Evolutionary conservation across 2,329 filamentous ascomycete genomes (phyloP).

Genomic region (Lasiodiplodia gonubiensis): DNA sequence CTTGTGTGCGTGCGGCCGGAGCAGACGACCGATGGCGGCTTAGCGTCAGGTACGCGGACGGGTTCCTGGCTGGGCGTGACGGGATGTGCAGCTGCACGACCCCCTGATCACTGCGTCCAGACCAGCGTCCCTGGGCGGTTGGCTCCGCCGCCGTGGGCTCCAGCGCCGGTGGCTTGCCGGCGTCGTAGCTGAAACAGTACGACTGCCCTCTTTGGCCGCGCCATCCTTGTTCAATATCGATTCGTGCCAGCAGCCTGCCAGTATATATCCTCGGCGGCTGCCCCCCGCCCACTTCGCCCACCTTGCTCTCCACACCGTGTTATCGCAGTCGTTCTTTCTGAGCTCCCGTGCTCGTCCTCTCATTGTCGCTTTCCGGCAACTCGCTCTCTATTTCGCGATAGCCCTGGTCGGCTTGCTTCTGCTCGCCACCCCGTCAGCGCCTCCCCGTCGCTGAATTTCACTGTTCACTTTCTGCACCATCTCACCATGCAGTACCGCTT

Average conservation of each 20-base stretch:
- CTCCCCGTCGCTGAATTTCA: constrained; percentile 30
- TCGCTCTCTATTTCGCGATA: constrained; percentile 41
- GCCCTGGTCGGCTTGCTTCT: constrained; percentile 50
- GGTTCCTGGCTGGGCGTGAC: constrained; percentile 16
- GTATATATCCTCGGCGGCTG: constrained; percentile 26
- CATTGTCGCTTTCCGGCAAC: constrained; percentile 43
- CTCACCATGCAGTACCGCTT: constrained; percentile 42
- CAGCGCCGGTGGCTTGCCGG: constrained; percentile 17
- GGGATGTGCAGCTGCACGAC: constrained; percentile 9
- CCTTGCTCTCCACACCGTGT: constrained; percentile 29
- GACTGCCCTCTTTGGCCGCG: constrained; percentile 19
- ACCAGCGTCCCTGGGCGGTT: constrained; percentile 4
- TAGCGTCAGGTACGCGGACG: constrained; percentile 15
- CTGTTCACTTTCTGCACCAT: constrained; percentile 30
- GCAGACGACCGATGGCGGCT: not conserved
- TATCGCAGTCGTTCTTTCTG: constrained; percentile 43
- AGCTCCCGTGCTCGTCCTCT: constrained; percentile 42
- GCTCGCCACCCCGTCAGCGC: constrained; percentile 2
- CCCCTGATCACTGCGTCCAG: constrained; percentile 20
- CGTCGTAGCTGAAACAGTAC: constrained; percentile 22
- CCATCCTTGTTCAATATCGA: constrained; percentile 23
- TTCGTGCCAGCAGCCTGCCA: constrained; percentile 8
- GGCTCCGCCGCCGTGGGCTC: not conserved
- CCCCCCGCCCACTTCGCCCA: constrained; percentile 14
- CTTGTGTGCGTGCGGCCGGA: not conserved